Evolutionary conservation across 2,329 filamentous ascomycete genomes (phyloP).

Genomic region (Penicillium capsulatum): DNA sequence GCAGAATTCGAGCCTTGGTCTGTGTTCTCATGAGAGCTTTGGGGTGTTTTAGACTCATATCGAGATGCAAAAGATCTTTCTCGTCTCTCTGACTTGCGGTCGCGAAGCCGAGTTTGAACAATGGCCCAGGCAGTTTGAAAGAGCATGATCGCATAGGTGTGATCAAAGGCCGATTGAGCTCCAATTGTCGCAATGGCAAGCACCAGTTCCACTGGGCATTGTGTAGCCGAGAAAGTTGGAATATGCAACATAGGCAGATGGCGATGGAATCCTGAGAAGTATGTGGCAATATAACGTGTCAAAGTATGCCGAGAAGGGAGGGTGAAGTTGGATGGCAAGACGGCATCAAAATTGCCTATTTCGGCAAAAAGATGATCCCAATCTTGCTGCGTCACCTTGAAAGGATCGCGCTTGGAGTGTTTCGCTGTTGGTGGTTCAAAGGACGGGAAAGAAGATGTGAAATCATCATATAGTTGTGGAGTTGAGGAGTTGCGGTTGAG

Average conservation of each 20-base stretch:
- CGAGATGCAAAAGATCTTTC: no score
- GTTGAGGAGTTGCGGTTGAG: no score
- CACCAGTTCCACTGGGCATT: conserved; percentile 60
- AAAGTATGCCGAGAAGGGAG: conserved; percentile 64
- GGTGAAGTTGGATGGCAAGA: conserved; percentile 42
- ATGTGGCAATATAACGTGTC: conserved; percentile 62
- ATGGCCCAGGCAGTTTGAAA: conserved; percentile 1
- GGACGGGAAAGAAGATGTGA: no score
- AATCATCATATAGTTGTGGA: no score
- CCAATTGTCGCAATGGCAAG: conserved; percentile 60
- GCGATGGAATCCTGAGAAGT: conserved; percentile 59
- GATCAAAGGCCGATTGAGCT: conserved; percentile 45
- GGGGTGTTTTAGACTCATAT: no score
- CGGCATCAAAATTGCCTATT: not conserved
- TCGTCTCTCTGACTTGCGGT: no score
- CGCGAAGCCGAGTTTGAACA: conserved; percentile 1
- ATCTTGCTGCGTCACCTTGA: no score
- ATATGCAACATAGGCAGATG: conserved; percentile 62
- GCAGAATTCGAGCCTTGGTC: no score
- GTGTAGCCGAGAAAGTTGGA: conserved; percentile 56
- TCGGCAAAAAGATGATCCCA: no score
- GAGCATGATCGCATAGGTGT: conserved; percentile 2
- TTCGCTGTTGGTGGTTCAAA: no score
- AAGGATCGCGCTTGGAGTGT: no score
- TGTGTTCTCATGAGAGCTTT: no score